Base-by-base conservation (phyloP, 1,284 basidiomycete genomes). In the Dichomitus squalens region DNA sequence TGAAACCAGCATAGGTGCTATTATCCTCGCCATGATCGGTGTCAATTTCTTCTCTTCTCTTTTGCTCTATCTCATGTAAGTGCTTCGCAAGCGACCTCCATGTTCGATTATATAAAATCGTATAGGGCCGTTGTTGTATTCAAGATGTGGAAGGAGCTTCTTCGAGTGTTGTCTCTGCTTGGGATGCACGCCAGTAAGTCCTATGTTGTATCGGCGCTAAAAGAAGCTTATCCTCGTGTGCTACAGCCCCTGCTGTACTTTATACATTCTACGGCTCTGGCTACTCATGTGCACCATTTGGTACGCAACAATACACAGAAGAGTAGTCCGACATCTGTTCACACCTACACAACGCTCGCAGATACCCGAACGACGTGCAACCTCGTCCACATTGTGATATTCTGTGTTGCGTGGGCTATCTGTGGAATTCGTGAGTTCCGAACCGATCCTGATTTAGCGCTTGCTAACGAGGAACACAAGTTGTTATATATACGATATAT, bases 21-120 rank as follows among this genome's bases (percentile, higher is more conserved):
- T 79, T 52, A 64, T 79, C 35, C 64, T 78, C 11, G 59, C 67
- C 9, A 66, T 79, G 23, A 70, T 78, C 27, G 64, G 58, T 11
- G 66, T 75, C 20, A 72, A 81, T 54, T 71, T 65, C 2, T 54
- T 79, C 52, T 76, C 76, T 6, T 69, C 77, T 3, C 65, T 83
- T 25, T 64, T 79, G 39, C 61, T 79, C 40, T 81, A 81, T 63
- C 68, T 83, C 49, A 81, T 83, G 82, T 82, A 61, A 63, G 76
- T 55, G 4, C 7, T 5, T 20, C 34, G 38, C 39, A 39, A 21
- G 7, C 18, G 4, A n/a, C 8, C 8, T 18, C 0, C 5, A 11
- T 8, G 7, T 16, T 27, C 18, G 8, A n/a, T 35, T 40, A 12
- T 25, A 36, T 21, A 4, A 11, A 6, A 39, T n/a, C 20, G 5